Percentiles rank a stretch among this genome's conserved stretches.
Evolutionary conservation across 148 eudicot genomes (phyloP).

Genomic region (Fagopyrum homotropicum): DNA sequence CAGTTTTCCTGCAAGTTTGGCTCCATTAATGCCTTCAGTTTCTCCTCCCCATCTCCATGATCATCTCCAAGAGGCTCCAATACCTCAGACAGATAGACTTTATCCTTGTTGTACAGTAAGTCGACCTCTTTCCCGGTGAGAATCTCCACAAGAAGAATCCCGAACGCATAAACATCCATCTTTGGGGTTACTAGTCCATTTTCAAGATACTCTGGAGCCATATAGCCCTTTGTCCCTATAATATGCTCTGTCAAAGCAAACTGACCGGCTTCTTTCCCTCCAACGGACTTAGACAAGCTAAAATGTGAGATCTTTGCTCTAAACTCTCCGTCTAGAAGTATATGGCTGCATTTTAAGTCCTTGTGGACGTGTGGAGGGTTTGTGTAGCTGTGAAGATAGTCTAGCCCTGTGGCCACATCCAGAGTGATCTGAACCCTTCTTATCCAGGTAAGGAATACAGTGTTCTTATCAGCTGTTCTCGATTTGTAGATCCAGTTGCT

Average conservation of each 20-base stretch:
- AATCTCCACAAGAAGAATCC: slow-evolving; percentile 36
- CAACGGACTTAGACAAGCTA: slow-evolving; percentile 21
- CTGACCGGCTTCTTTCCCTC: not conserved
- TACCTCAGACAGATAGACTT: not conserved
- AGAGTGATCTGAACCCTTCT: slow-evolving; percentile 31
- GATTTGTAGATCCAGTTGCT: slow-evolving; percentile 42
- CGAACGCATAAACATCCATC: slow-evolving; percentile 47
- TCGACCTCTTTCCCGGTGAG: slow-evolving; percentile 24
- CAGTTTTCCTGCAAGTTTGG: not conserved
- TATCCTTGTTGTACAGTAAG: not conserved
- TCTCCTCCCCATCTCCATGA: not conserved
- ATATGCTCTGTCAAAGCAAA: slow-evolving; percentile 11
- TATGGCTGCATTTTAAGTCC: slow-evolving; percentile 26
- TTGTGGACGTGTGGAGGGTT: slow-evolving; percentile 40
- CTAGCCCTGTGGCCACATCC: slow-evolving; percentile 42
- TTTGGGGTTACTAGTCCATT: slow-evolving; percentile 25
- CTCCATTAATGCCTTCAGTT: not conserved
- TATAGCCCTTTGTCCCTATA: slow-evolving; percentile 31
- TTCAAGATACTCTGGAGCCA: slow-evolving; percentile 41
- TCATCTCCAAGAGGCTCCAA: slow-evolving; percentile 3
- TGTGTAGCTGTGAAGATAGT: slow-evolving; percentile 39
- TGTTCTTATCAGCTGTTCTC: not conserved
- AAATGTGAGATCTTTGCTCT: slow-evolving; percentile 40
- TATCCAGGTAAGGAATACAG: slow-evolving; percentile 13
- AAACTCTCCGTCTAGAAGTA: slow-evolving; percentile 36